These are phyloP conservation scores for Phlyctochytrium planicorne DNA, from an alignment of 192 early-diverging fungal species.

Conservation along the genomic window DNA sequence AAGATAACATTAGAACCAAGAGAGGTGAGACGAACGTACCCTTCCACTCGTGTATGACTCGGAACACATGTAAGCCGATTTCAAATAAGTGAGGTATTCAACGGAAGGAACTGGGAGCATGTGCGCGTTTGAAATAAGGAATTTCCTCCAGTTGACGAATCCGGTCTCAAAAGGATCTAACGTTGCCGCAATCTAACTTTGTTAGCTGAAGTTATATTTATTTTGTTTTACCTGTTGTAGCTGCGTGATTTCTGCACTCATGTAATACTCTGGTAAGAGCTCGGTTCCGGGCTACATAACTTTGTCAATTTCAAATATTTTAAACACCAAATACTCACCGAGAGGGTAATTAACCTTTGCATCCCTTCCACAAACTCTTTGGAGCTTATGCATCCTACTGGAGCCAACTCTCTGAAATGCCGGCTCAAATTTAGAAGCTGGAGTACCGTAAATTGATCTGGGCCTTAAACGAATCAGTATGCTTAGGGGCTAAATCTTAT, in stretches of 20 bases:
- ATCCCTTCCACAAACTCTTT: slow-evolving; percentile 51
- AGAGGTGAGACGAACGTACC: slow-evolving; percentile 8
- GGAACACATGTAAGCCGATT: slow-evolving; percentile 4
- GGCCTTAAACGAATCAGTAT: slow-evolving; percentile 21
- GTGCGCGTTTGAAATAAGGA: slow-evolving; percentile 37
- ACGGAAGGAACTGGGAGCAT: slow-evolving; percentile 43
- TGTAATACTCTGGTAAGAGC: slow-evolving; percentile 46
- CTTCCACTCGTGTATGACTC: slow-evolving; percentile 28
- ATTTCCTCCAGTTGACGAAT: slow-evolving; percentile 51
- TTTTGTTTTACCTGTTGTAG: slow-evolving; percentile 45
- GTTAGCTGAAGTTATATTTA: not conserved
- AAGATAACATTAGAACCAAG: not conserved
- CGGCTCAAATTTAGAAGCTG: slow-evolving; percentile 44
- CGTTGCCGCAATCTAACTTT: slow-evolving; percentile 23
- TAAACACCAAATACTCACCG: slow-evolving; percentile 16
- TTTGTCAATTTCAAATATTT: slow-evolving; percentile 11
- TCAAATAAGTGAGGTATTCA: slow-evolving; percentile 23
- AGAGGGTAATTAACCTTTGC: slow-evolving; percentile 27
- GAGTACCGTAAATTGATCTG: slow-evolving; percentile 53
- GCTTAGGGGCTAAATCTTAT: slow-evolving; percentile 1
- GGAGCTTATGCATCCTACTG: slow-evolving; percentile 29
- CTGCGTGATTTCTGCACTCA: slow-evolving; percentile 33
- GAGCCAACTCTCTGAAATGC: slow-evolving; percentile 40
- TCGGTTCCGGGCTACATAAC: slow-evolving; percentile 36
- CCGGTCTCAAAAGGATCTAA: slow-evolving; percentile 58